Conservation (phyloP, 2,329 filamentous ascomycete species). For the Drechslerella coelobrocha region DNA sequence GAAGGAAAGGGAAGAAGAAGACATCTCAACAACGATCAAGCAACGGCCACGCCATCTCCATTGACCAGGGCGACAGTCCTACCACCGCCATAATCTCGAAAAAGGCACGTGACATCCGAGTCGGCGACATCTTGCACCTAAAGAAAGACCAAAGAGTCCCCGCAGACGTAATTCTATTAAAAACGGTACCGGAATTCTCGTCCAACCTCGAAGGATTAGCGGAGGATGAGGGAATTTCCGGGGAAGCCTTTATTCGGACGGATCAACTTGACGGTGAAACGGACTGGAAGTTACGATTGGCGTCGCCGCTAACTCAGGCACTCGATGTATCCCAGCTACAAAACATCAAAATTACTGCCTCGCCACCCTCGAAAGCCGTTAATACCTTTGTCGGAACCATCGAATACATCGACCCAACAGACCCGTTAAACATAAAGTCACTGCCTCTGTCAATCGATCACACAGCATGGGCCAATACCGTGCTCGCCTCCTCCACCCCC, state of each 20-base stretch:
- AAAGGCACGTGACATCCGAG: constrained; percentile 85
- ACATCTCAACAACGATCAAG: constrained; percentile 32
- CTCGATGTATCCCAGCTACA: constrained; percentile 74
- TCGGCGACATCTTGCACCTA: constrained; percentile 93
- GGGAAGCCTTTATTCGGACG: constrained; percentile 95
- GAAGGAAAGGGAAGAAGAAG: constrained; percentile 53
- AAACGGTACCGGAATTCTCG: constrained; percentile 70
- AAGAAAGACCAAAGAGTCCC: constrained; percentile 91
- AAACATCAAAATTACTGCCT: constrained; percentile 74
- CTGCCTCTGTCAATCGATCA: constrained; percentile 90
- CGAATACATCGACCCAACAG: constrained; percentile 56
- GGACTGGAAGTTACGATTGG: constrained; percentile 94
- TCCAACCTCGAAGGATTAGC: constrained; percentile 55
- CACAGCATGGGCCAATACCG: constrained; percentile 97
- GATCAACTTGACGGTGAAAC: constrained; percentile 98
- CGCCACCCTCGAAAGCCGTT: constrained; percentile 89
- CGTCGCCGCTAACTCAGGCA: constrained; percentile 83
- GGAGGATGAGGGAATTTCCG: constrained; percentile 62
- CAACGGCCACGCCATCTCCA: constrained; percentile 53
- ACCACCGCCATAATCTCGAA: constrained; percentile 65
- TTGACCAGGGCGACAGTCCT: constrained; percentile 22
- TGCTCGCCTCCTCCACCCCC: constrained; percentile 88
- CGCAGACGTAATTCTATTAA: constrained; percentile 90
- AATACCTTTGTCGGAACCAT: constrained; percentile 94
- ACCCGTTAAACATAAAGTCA: constrained; percentile 62